Percentiles rank a stretch among this genome's conserved stretches.
Conservation (phyloP, 345 rosid species). For the Barbarea vulgaris region DNA sequence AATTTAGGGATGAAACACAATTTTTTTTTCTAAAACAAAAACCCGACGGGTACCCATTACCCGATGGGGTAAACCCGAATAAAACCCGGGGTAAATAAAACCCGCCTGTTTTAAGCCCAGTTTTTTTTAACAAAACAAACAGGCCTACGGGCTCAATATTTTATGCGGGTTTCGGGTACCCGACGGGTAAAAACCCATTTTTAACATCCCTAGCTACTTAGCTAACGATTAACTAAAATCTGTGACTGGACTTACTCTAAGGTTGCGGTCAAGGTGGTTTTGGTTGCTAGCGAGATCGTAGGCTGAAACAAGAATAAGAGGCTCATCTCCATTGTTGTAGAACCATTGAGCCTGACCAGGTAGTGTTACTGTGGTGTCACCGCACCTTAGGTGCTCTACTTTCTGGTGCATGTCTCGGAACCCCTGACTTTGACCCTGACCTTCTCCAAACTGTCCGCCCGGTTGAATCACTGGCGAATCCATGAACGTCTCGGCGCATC, state of each 20-base stretch:
- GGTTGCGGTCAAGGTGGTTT: slow-evolving; percentile 61
- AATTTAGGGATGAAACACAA: too few species aligned
- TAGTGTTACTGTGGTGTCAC: slow-evolving; percentile 56
- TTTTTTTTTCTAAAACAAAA: too few species aligned
- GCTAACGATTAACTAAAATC: neutral
- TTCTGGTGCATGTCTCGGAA: slow-evolving; percentile 65
- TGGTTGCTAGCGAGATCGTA: slow-evolving; percentile 41
- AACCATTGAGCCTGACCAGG: slow-evolving; percentile 59
- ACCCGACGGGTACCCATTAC: too few species aligned
- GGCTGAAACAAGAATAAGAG: slow-evolving; percentile 47
- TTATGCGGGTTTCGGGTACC: too few species aligned
- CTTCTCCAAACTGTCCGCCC: neutral
- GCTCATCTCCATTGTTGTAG: slow-evolving; percentile 59
- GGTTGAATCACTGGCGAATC: slow-evolving; percentile 30
- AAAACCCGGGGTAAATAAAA: too few species aligned
- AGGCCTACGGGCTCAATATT: too few species aligned
- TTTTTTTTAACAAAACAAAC: too few species aligned
- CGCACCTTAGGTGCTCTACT: slow-evolving; percentile 48
- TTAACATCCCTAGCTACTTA: too few species aligned
- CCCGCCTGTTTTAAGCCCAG: too few species aligned
- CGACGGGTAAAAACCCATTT: too few species aligned
- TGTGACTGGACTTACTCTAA: slow-evolving; percentile 48
- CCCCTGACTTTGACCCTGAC: slow-evolving; percentile 9
- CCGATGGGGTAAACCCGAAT: too few species aligned
- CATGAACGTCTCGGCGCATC: slow-evolving; percentile 69